Evolutionary conservation across 768 basidiomycete species (phyloP).

Genomic region (Mycena kentingensis): DNA sequence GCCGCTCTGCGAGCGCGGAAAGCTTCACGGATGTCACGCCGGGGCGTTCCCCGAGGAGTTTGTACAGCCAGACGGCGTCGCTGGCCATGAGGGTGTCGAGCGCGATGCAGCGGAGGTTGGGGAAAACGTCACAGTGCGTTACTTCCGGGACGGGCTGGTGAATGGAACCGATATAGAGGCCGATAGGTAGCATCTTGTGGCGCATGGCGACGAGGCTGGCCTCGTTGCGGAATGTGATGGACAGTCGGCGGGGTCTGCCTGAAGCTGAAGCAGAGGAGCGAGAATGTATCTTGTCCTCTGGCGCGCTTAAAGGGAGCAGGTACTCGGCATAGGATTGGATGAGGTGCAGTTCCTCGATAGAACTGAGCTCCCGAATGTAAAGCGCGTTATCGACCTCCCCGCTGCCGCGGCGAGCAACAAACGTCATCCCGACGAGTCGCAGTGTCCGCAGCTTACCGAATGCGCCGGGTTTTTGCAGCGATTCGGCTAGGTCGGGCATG

Average conservation of each 20-base stretch:
- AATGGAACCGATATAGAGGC: too few relatives aligned
- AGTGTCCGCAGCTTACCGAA: constrained; percentile 17
- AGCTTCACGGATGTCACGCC: constrained; percentile 11
- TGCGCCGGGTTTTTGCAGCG: constrained; percentile 6
- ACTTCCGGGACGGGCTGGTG: too few relatives aligned
- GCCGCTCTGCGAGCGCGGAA: constrained; percentile 8
- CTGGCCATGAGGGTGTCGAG: constrained; percentile 14
- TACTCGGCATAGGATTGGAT: constrained; percentile 15
- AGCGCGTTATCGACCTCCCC: constrained; percentile 4
- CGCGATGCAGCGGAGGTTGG: constrained; percentile 17
- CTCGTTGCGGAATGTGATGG: constrained; percentile 10
- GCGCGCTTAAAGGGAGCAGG: constrained; percentile 4
- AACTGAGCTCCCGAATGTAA: constrained; percentile 14
- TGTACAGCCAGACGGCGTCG: constrained; percentile 13
- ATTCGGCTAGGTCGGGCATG: constrained; percentile 14
- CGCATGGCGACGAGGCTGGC: too few relatives aligned
- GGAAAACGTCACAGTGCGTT: not conserved
- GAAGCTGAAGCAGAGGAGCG: too few relatives aligned
- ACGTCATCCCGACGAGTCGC: constrained; percentile 8
- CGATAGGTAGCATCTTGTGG: too few relatives aligned
- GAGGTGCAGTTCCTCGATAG: constrained; percentile 14
- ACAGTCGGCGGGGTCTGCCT: constrained; percentile 10
- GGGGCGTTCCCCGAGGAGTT: constrained; percentile 10
- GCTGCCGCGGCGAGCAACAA: not conserved
- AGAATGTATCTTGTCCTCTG: not conserved